These are phyloP conservation scores for Rosa chinensis DNA, from an alignment of 306 rosid species.

Conservation along the genomic window DNA sequence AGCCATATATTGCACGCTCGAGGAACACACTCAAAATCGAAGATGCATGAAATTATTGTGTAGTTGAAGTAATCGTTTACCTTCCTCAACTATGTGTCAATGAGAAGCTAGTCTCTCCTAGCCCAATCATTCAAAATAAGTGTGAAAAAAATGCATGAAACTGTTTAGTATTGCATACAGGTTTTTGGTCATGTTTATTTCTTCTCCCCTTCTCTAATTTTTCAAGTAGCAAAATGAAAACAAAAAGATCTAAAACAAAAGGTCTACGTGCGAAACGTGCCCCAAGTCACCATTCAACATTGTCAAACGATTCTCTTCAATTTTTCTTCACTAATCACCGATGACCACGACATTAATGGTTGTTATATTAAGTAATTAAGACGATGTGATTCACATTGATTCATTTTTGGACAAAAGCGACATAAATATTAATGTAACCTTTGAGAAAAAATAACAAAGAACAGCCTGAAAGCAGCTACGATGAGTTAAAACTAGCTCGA, in stretches of 20 bases:
- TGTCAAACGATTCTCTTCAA: neutral
- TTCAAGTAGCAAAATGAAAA: neutral
- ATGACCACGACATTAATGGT: neutral
- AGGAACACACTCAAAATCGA: no score
- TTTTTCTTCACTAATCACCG: neutral
- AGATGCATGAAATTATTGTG: no score
- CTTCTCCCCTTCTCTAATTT: neutral
- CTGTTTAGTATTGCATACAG: no score
- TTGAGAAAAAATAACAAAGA: no score
- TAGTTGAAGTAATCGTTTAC: no score
- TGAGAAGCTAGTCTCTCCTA: no score
- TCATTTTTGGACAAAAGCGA: neutral
- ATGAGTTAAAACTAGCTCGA: neutral
- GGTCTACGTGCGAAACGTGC: neutral
- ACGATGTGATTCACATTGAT: neutral
- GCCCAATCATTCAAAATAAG: no score
- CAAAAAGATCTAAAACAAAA: neutral
- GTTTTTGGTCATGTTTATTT: no score
- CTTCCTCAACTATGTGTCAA: no score
- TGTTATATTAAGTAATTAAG: neutral
- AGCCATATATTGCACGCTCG: no score
- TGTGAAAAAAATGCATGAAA: no score
- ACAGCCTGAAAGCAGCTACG: neutral
- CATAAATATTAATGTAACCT: neutral
- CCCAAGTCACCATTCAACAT: neutral